Conservation (phyloP, 345 rosid species). For the Salix viminalis region DNA sequence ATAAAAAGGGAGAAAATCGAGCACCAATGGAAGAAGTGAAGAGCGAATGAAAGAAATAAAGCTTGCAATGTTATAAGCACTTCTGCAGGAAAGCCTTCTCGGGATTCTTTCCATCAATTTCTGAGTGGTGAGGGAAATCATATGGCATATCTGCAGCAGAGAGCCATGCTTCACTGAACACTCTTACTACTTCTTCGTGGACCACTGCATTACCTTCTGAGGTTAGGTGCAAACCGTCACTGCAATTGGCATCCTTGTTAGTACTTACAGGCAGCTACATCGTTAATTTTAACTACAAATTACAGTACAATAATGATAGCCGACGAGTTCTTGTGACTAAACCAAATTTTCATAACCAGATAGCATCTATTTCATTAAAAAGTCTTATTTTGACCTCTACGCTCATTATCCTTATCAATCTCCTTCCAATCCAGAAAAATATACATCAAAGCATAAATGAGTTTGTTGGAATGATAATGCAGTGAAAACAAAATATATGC, state of each 20-base stretch:
- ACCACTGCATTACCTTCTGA: conserved; percentile 73
- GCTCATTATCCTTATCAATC: no score
- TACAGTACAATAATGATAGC: no score
- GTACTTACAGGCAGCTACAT: background rate
- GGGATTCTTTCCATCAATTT: conserved; percentile 59
- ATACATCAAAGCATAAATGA: no score
- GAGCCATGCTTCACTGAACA: conserved; percentile 65
- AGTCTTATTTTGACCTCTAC: no score
- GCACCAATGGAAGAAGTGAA: background rate
- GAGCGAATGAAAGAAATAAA: background rate
- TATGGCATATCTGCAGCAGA: conserved; percentile 63
- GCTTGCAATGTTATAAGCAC: conserved; percentile 24
- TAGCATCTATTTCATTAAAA: no score
- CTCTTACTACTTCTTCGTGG: conserved; percentile 46
- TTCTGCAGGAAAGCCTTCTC: conserved; percentile 56
- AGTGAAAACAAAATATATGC: no score
- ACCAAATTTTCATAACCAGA: no score
- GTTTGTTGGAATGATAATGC: no score
- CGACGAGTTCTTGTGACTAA: no score
- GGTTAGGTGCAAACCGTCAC: conserved; percentile 85
- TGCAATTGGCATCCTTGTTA: conserved; percentile 29
- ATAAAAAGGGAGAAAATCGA: background rate
- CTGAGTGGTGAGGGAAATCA: conserved; percentile 78
- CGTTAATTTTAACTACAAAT: background rate
- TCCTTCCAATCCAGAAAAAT: no score